These are phyloP conservation scores for Curvularia verruculosa DNA, from an alignment of 2,329 filamentous ascomycete genomes.

Conservation along the genomic window DNA sequence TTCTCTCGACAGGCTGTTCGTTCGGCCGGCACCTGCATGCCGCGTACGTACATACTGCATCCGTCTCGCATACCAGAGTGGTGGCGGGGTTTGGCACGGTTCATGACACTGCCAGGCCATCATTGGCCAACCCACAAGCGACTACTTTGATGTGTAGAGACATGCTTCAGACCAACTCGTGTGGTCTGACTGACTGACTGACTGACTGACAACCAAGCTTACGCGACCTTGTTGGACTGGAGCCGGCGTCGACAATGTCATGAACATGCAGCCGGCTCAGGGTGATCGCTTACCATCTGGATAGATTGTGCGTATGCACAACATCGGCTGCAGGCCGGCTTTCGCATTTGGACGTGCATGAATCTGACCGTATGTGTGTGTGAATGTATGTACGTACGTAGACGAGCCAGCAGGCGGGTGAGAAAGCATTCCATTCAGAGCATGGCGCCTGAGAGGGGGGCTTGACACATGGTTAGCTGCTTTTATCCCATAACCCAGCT, in stretches of 20 bases:
- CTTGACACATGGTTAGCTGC: constrained; percentile 24
- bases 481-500: constrained; percentile 20
- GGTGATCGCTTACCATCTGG: constrained; percentile 15
- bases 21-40: constrained; percentile 3
- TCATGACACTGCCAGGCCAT: neutral
- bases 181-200: neutral
- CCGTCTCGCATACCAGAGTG: neutral
- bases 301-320: constrained; percentile 24
- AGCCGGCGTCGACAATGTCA: constrained; percentile 2
- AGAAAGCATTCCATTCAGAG: constrained; percentile 15
- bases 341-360: constrained; percentile 18
- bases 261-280: constrained; percentile 7
- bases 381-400: neutral
- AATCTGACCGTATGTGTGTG: constrained; percentile 4
- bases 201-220: neutral
- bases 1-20: constrained; percentile 16
- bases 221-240: constrained; percentile 12
- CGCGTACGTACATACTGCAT: neutral
- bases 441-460: constrained; percentile 15
- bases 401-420: constrained; percentile 20
- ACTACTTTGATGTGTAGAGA: constrained; percentile 8
- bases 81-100: constrained; percentile 12
- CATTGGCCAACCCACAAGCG: neutral
- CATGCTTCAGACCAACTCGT: neutral
- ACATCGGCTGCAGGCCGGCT: constrained; percentile 21